Base-by-base conservation (phyloP, 208 protist species). In the Acanthamoeba sp. region DNA sequence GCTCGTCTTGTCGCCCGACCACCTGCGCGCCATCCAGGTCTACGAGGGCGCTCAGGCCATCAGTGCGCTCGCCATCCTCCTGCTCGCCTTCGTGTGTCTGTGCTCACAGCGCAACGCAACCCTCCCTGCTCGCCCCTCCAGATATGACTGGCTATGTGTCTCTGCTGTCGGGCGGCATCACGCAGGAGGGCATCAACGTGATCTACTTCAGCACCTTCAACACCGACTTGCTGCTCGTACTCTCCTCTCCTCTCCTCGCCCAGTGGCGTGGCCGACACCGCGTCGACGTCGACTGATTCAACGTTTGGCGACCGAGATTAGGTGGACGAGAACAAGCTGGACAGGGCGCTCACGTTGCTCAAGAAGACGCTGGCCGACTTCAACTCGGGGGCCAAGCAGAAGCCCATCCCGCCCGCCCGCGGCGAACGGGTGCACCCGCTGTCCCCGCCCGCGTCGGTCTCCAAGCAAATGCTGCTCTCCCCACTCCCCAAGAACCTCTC, bases 131-230 rank as follows among this genome's bases (percentile, higher is more conserved):
- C 12, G 59, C 12, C 12, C 27, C 52, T 14, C 7, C 87, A 93
- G 88, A 93, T 27, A 93, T 93, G 88, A 93, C 88, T 10, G 88
- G 88, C 34, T 93, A 93, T n/a, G 64, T 93, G 29, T 78, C 59
- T 78, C 62, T 93, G 20, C 40, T 93, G 59, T 71, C 88, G 22
- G 88, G 88, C 32, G 88, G 62, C 45, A 93, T 93, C 34, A 78
- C 88, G 20, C 64, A 71, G 40, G 88, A 71, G 40, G 88, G 88
- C 36, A 93, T 93, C 62, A 93, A 78, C 59, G 64, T 93, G 34
- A 93, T 93, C 45, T 93, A 93, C 48, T 59, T 93, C 64, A 93
- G 88, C 34, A 93, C 88, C 22, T 93, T 82, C 64, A 93, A 93
- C 34, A 93, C 88, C 10, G 88, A 93, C 29, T 50, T 93, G n/a